Evolutionary conservation across 768 basidiomycete species (phyloP), one percentile per base, ranked within the genome.

Genomic region (Mycena metata): DNA sequence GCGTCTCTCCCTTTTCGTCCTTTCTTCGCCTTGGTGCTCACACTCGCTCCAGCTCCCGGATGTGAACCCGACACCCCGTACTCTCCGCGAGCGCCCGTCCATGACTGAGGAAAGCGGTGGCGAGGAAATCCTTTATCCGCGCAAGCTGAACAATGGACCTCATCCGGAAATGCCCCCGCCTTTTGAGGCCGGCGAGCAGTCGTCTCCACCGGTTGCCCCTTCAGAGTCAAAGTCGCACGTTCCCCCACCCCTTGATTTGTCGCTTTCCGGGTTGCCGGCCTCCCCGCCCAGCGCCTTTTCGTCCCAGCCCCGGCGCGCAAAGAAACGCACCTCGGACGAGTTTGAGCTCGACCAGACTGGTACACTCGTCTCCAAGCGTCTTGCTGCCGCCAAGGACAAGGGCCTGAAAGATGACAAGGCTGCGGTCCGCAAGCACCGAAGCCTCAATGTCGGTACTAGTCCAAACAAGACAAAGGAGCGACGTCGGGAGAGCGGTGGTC

Each of bases 51-150:
- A 90, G 87, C 77, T 77, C 54, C 73, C 79, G 39, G 85, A 88
- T 55, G 70, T 85, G 45, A 81, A 84, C 55, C 77, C 81, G 10
- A 75, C 84, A 46, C 76, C 84, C 39, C 87, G 86, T 10, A 77
- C 86, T 13, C 79, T 92, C 60, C 88, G 91, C 50, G 75, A 82
- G 50, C 85, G 86, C 36, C 88, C 88, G 64, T 95, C 93, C 0
- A 84, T 88, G 66, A 87, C 92, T 10, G 91, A 93, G 70, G 94
- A 95, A 79, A 95, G 94, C 74, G 94, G 94, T 6, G 94, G 94
- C 46, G 94, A 96, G 79, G 94, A 96, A 78, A 95, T 96, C 67
- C 81, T 96, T 30, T 96, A 96, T 78, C 93, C 94, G 45, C 90
- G 93, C 64, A 89, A 92, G 68, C 64, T 78, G 35, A 69, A 62